Percentiles rank a stretch among this genome's conserved stretches.
These are phyloP conservation scores for Forsythia suspensa DNA, from an alignment of 257 asterid species.

Conservation along the genomic window DNA sequence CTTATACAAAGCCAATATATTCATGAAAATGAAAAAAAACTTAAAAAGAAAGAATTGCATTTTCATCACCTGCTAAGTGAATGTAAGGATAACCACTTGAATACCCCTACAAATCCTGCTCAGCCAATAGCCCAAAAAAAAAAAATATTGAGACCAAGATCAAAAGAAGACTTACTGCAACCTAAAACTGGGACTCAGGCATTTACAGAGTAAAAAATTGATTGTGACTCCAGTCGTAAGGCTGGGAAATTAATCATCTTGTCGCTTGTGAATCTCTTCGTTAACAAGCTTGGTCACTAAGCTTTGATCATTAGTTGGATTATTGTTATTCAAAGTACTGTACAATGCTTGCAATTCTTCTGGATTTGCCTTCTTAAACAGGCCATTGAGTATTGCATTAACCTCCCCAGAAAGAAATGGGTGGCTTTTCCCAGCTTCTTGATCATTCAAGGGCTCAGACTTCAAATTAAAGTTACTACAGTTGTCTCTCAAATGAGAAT, in stretches of 20 bases:
- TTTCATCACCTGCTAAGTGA: not conserved
- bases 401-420: conserved; percentile 16
- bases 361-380: conserved; percentile 67
- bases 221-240: conserved; percentile 17
- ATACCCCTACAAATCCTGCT: conserved; percentile 33
- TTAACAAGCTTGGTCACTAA: conserved; percentile 55
- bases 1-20: not conserved
- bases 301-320: conserved; percentile 43
- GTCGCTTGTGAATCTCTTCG: conserved; percentile 59
- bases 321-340: conserved; percentile 43
- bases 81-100: not conserved
- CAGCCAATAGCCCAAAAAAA: conserved; percentile 23
- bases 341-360: conserved; percentile 71
- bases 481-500: conserved; percentile 30
- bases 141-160: conserved; percentile 17
- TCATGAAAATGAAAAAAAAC: not conserved
- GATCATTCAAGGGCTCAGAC: conserved; percentile 44
- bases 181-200: conserved; percentile 39
- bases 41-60: not conserved
- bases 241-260: conserved; percentile 29
- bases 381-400: conserved; percentile 48
- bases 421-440: conserved; percentile 27
- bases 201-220: conserved; percentile 40
- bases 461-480: conserved; percentile 32
- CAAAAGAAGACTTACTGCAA: conserved; percentile 22